Base-by-base conservation (phyloP, 768 basidiomycete genomes). In the Tubosaeta sp. region DNA sequence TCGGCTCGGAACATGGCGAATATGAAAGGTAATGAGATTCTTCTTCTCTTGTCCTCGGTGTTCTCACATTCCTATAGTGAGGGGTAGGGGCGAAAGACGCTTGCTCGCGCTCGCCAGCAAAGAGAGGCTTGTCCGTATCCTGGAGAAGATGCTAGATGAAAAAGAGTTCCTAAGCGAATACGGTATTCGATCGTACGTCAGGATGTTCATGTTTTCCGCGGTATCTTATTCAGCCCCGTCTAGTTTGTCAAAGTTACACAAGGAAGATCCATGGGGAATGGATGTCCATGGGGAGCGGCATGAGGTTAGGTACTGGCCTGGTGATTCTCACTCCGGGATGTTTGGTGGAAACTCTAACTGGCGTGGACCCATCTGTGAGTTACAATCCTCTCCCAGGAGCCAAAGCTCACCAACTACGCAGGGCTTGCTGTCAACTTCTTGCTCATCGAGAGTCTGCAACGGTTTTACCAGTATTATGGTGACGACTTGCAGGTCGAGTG, bases 291-390 rank as follows among this genome's bases (percentile, higher is more conserved):
- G 93, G 14, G 82, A 97, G 59, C 79, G 85, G 36, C 90, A 96
- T 65, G 90, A 93, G 62, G 91, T 98, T 27, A 81, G 82, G 30
- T 99, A 98, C 70, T 98, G 96, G 96, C 95, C 96, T 1, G 96
- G 94, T 9, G 96, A 99, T 66, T 97, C 95, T 2, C 82, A 81
- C 59, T 94, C 91, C 11, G 94, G 94, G 42, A 99, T 99, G 95
- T 95, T 96, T 69, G 93, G 94, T 46, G 92, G 91, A n/a, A 94
- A 94, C 64, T 94, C 91, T n/a, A 94, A 94, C 58, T 95, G 92
- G 92, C 76, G 93, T 66, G 93, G 93, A n/a, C 87, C 88, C 4
- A 87, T 90, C 51, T 90, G 87, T 88, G 58, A 71, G 81, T 54
- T 9, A 36, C 31, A 1, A 14, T 38, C 9, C 11, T 4, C 30